Percentiles rank a stretch among this genome's conserved stretches.
Conservation (phyloP, 2,329 filamentous ascomycete species). For the Fusarium pseudoanthophilum region DNA sequence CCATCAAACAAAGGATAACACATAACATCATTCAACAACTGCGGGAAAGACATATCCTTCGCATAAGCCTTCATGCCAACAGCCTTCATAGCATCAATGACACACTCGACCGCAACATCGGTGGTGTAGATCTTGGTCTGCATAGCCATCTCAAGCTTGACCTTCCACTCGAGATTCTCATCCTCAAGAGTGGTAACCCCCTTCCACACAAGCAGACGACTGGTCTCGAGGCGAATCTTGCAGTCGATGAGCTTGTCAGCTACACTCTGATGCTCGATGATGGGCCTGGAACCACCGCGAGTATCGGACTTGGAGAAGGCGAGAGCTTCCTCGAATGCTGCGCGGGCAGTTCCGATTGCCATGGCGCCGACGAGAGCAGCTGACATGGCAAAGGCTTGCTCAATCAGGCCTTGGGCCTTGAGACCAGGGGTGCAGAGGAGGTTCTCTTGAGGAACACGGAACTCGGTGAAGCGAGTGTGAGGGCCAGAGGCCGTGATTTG, state of each 20-base stretch:
- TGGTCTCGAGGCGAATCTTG: background rate
- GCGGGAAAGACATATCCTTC: background rate
- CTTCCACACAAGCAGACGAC: background rate
- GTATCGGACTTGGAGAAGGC: conserved; percentile 1
- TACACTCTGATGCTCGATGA: conserved; percentile 10
- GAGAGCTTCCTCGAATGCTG: background rate
- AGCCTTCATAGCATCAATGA: conserved; percentile 1
- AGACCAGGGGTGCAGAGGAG: background rate
- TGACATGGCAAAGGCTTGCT: conserved; percentile 1
- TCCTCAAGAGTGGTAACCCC: background rate
- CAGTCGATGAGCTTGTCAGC: conserved; percentile 16
- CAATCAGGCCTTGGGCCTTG: background rate
- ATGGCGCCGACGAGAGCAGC: conserved; percentile 7
- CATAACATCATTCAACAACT: background rate
- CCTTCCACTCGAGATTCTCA: background rate
- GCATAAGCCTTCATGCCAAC: conserved; percentile 8
- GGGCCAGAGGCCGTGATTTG: background rate
- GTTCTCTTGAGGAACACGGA: background rate
- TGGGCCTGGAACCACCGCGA: background rate
- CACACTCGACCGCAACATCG: background rate
- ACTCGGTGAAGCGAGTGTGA: conserved; percentile 8
- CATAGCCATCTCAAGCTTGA: conserved; percentile 1
- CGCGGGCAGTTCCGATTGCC: conserved; percentile 1
- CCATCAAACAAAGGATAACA: conserved; percentile 14
- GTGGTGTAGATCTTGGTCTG: conserved; percentile 11